A percentile compares a stretch with the other conserved stretches of the same genome.
Conservation (phyloP, 345 rosid species). For the Pistacia atlantica region DNA sequence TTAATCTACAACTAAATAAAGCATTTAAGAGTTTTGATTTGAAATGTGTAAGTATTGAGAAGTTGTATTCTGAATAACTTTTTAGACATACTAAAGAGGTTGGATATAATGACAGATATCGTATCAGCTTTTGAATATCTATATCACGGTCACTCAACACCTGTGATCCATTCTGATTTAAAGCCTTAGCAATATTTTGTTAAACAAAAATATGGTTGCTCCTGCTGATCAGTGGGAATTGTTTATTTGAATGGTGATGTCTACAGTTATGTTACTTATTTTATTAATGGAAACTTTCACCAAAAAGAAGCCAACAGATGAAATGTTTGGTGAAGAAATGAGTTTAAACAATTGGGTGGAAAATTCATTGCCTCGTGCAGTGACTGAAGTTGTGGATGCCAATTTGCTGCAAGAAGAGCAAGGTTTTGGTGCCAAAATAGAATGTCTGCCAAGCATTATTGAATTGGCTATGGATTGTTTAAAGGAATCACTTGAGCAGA, state of each 20-base stretch:
- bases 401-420: background rate
- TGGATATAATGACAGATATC: background rate
- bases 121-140: background rate
- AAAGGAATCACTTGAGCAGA: background rate
- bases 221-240: background rate
- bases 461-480: background rate
- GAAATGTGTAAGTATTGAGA: constrained; percentile 15
- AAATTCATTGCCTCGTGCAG: too few relatives aligned
- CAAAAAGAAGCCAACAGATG: too few relatives aligned
- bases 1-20: constrained; percentile 1
- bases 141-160: background rate
- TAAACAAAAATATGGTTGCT: background rate
- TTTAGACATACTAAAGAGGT: background rate
- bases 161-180: constrained; percentile 11
- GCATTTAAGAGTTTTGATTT: constrained; percentile 10
- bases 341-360: too few relatives aligned
- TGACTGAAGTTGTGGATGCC: background rate
- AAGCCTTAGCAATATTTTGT: background rate
- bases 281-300: too few relatives aligned
- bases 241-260: background rate
- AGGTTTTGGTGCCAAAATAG: background rate
- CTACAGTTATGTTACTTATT: too few relatives aligned
- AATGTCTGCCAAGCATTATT: background rate
- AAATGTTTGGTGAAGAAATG: too few relatives aligned
- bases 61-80: background rate